phyloP scores from a whole-genome alignment of 2,329 filamentous ascomycete species.

The Xylariales sp. region DNA sequence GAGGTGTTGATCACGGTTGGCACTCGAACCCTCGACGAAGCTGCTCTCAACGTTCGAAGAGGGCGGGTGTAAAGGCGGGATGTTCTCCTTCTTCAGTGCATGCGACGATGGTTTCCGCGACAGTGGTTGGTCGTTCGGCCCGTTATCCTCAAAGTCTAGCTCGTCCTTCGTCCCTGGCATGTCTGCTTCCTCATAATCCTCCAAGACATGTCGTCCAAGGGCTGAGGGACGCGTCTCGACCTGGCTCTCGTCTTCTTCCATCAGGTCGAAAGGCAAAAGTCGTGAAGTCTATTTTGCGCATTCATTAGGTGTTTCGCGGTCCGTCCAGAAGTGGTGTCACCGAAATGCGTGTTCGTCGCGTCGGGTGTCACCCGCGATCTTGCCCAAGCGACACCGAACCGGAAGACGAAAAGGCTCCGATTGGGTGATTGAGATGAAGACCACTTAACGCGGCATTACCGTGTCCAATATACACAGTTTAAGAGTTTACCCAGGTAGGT shows the following conservation, averaged over 20 bases:
- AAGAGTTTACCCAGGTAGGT: too few relatives aligned
- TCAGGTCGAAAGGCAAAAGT: neutral
- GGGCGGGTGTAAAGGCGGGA: neutral
- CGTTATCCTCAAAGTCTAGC: too few relatives aligned
- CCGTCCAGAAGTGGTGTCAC: neutral
- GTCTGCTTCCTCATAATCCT: neutral
- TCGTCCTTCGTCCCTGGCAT: too few relatives aligned
- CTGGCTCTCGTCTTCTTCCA: slow-evolving; percentile 9
- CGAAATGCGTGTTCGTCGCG: neutral
- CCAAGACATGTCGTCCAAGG: neutral
- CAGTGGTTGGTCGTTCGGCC: too few relatives aligned
- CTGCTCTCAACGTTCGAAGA: slow-evolving; percentile 17
- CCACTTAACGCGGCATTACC: too few relatives aligned
- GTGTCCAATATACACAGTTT: too few relatives aligned
- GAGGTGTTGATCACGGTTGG: slow-evolving; percentile 28
- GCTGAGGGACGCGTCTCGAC: neutral
- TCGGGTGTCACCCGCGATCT: too few relatives aligned
- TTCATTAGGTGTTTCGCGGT: neutral
- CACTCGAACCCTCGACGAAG: slow-evolving; percentile 22
- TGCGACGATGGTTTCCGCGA: neutral
- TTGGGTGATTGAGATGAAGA: too few relatives aligned
- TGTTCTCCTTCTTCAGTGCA: slow-evolving; percentile 4
- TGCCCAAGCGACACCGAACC: too few relatives aligned
- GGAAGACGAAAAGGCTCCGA: too few relatives aligned
- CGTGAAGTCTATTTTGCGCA: slow-evolving; percentile 1